Evolutionary conservation across 1,139 yeast species (phyloP), one percentile per base, ranked within the genome.

Genomic region (Debaryomyces psychrophilus): DNA sequence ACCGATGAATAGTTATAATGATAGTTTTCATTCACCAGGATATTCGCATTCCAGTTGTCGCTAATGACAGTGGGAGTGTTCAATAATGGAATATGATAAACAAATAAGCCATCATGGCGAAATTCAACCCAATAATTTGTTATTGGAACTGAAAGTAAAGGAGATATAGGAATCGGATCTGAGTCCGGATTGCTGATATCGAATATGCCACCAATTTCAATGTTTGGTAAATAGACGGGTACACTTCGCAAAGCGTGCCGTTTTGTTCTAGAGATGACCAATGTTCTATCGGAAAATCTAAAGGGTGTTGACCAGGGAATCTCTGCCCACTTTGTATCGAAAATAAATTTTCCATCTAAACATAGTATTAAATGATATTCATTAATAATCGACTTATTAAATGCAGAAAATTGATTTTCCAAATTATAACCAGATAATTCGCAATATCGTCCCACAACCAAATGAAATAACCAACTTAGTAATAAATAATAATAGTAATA

Each of bases 11-110:
- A 9, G 22, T 37, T 22, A 38, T 40, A 55, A 17, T 46, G 45
- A 44, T 65, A 65, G 23, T 50, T 49, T 46, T 66, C 71, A 8
- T 44, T 39, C 11, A 51, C 46, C 23, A 55, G 53, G 7, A 66
- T 59, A 46, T 49, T 55, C 23, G 52, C 51, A 40, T 57, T 52
- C 68, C 67, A 64, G 37, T 52, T 45, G 20, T 46, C 17, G n/a
- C 39, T 26, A 33, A 26, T 18, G 5, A 66, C 50, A 7, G 53
- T 55, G 0, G 74, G 74, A 1, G 75, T 62, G 2, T 67, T 56
- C 25, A 70, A 48, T 2, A 70, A 42, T 0, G 76, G 74, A 12
- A 69, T 49, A 48, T 70, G 75, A 23, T 61, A 45, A 8, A 60
- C 48, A 1, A 58, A 41, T 12, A 54, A 54, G 20, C 57, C 49